Conservation (phyloP, 768 basidiomycete species). For the Bullera alba region DNA sequence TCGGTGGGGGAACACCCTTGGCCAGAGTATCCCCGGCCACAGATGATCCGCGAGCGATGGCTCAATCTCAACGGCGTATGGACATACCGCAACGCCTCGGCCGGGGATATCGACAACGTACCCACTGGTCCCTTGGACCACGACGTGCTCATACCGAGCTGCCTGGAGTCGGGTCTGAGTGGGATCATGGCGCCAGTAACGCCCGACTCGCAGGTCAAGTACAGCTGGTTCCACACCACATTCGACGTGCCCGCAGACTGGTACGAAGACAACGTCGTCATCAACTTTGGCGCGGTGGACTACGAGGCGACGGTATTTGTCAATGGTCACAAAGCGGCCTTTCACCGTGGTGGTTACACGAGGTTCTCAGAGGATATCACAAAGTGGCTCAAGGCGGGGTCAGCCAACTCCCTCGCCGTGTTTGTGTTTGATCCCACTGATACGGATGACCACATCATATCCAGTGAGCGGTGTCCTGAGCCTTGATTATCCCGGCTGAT, state of each 20-base stretch:
- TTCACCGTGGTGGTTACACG: conserved; percentile 19
- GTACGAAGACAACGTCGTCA: conserved; percentile 8
- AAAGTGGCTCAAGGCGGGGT: conserved; percentile 4
- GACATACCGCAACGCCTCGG: conserved; percentile 12
- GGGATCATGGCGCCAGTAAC: conserved; percentile 2
- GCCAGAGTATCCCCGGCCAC: conserved; percentile 23
- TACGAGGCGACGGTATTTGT: conserved; percentile 25
- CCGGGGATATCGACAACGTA: not conserved
- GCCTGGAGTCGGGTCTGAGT: conserved; percentile 19
- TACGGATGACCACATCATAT: conserved; percentile 4
- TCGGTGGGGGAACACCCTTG: conserved; percentile 18
- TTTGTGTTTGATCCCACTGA: conserved; percentile 25
- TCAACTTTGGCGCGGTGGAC: conserved; percentile 27
- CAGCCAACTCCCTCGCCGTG: conserved; percentile 14
- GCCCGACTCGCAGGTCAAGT: not conserved
- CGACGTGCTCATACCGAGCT: conserved; percentile 19
- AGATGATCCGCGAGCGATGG: conserved; percentile 15
- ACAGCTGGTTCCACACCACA: conserved; percentile 19
- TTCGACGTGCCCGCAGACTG: conserved; percentile 19
- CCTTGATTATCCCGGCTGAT: not conserved
- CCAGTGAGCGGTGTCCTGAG: conserved; percentile 3
- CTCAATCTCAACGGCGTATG: conserved; percentile 22
- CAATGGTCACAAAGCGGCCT: conserved; percentile 17
- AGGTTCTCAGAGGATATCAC: conserved; percentile 17
- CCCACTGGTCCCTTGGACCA: conserved; percentile 7